These are phyloP conservation scores for Fusarium poae DNA, from an alignment of 2,329 filamentous ascomycete genomes.

Conservation along the genomic window DNA sequence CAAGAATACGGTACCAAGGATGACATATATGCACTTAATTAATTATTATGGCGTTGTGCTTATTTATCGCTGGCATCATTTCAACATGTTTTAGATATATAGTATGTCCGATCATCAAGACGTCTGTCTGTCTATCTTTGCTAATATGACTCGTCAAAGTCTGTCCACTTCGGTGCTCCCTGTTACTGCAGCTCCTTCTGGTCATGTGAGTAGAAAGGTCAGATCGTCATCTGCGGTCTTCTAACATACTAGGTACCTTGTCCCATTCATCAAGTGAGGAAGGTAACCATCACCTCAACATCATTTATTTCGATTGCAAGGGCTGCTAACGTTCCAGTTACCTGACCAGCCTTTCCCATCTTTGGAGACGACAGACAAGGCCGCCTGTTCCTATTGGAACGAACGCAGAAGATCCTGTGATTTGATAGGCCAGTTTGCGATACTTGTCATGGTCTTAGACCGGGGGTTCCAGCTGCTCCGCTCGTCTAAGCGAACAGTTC, in stretches of 20 bases:
- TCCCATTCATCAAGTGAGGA: neutral
- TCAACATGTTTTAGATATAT: neutral
- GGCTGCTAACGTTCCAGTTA: neutral
- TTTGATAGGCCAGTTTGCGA: slow-evolving; percentile 23
- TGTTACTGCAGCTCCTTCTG: slow-evolving; percentile 37
- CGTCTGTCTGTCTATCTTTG: neutral
- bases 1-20: no score
- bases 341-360: neutral
- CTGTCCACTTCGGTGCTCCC: slow-evolving; percentile 3
- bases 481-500: slow-evolving; percentile 2
- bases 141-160: slow-evolving; percentile 7
- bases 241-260: neutral
- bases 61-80: neutral
- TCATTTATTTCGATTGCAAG: neutral
- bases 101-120: neutral
- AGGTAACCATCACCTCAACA: neutral
- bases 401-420: neutral
- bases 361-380: neutral
- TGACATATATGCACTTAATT: neutral
- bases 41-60: neutral
- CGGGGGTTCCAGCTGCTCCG: slow-evolving; percentile 20
- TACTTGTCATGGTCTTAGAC: slow-evolving; percentile 1
- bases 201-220: slow-evolving; percentile 43
- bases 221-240: neutral
- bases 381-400: neutral